These are phyloP conservation scores for Claviceps lovelessii DNA, from an alignment of 2,329 filamentous ascomycete genomes.

Conservation along the genomic window DNA sequence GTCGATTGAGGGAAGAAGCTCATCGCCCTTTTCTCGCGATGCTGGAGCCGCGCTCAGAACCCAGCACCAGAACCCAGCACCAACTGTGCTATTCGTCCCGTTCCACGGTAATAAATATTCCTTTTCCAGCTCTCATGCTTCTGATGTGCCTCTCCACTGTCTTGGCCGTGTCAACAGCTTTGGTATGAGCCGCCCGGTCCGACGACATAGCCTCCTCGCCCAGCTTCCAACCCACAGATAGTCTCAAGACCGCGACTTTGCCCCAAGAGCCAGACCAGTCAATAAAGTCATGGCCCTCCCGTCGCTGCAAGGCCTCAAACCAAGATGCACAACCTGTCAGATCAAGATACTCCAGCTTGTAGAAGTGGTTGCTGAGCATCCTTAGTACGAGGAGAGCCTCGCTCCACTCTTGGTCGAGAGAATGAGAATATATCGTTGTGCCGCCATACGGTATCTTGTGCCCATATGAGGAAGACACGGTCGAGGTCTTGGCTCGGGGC, in stretches of 20 bases:
- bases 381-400: conserved; percentile 43
- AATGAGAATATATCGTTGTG: conserved; percentile 43
- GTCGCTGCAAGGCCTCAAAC: conserved; percentile 32
- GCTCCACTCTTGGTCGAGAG: conserved; percentile 43
- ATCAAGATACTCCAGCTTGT: conserved; percentile 46
- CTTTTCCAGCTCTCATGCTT: conserved; percentile 30
- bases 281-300: conserved; percentile 30
- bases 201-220: conserved; percentile 19
- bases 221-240: conserved; percentile 30
- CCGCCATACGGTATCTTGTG: conserved; percentile 36
- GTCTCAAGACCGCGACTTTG: conserved; percentile 31
- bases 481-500: conserved; percentile 35
- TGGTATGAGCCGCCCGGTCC: conserved; percentile 19
- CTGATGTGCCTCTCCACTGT: conserved; percentile 34
- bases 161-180: conserved; percentile 24
- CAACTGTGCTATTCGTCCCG: conserved; percentile 16
- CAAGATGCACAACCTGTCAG: conserved; percentile 45
- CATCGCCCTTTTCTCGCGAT: too few relatives aligned
- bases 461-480: conserved; percentile 30
- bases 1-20: too few relatives aligned
- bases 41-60: too few relatives aligned
- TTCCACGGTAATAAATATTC: conserved; percentile 35
- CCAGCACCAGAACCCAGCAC: too few relatives aligned
- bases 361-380: conserved; percentile 38
- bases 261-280: conserved; percentile 43